Percentiles rank a stretch among this genome's conserved stretches.
Conservation (phyloP, 805 yeast genomes). For the Pichia manshurica region DNA sequence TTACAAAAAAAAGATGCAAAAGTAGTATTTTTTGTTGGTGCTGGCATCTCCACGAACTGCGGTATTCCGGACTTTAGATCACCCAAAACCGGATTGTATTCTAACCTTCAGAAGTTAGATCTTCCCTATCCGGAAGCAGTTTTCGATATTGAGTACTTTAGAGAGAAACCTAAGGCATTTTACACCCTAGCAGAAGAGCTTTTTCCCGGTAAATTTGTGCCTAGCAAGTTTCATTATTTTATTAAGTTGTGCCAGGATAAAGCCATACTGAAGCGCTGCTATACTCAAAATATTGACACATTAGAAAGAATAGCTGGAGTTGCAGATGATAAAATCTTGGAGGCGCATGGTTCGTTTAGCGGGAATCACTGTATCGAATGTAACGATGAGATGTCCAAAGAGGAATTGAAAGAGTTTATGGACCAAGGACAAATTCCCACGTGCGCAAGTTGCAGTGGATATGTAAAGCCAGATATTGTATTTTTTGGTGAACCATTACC, state of each 20-base stretch:
- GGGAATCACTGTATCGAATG: constrained; percentile 80
- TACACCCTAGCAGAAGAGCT: constrained; percentile 78
- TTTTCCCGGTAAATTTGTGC: constrained; percentile 81
- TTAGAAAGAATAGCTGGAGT: constrained; percentile 84
- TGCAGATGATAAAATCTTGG: constrained; percentile 56
- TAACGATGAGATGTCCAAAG: constrained; percentile 43
- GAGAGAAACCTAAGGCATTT: constrained; percentile 74
- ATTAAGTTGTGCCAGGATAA: constrained; percentile 63
- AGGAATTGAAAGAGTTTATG: constrained; percentile 36
- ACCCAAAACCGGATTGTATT: constrained; percentile 83
- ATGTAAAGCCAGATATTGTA: constrained; percentile 89
- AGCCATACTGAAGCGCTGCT: constrained; percentile 58
- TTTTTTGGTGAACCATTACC: constrained; percentile 93
- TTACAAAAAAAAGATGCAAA: constrained; percentile 28
- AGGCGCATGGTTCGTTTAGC: constrained; percentile 95
- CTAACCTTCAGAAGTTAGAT: constrained; percentile 65
- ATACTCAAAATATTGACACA: constrained; percentile 92
- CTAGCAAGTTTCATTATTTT: constrained; percentile 76
- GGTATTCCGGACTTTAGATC: constrained; percentile 96
- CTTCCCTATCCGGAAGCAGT: constrained; percentile 95
- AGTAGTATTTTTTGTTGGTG: constrained; percentile 75
- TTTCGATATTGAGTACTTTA: constrained; percentile 80
- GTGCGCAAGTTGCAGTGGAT: constrained; percentile 65
- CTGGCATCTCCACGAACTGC: constrained; percentile 88
- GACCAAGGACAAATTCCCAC: constrained; percentile 37